These are phyloP conservation scores for Mollisia scopiformis DNA, from an alignment of 2,329 filamentous ascomycete genomes.

Conservation along the genomic window DNA sequence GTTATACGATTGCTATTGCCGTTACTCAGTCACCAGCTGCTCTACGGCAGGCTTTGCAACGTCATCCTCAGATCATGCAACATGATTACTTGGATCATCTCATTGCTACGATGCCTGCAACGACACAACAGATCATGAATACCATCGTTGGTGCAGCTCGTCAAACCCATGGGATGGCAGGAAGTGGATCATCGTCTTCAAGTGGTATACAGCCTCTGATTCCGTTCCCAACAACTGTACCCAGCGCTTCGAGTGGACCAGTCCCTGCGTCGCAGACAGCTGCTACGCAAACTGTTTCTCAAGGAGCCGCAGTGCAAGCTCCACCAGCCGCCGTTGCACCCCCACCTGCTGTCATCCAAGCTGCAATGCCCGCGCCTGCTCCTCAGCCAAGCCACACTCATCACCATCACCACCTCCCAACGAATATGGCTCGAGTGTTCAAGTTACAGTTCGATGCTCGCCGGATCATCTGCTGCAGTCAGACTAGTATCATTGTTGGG, in stretches of 20 bases:
- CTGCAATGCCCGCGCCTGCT: slow-evolving; percentile 32
- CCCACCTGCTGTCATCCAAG: slow-evolving; percentile 22
- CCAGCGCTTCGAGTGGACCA: background rate
- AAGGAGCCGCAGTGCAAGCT: background rate
- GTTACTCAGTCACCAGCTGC: slow-evolving; percentile 53
- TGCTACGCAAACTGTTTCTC: slow-evolving; percentile 1
- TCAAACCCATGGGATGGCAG: slow-evolving; percentile 10
- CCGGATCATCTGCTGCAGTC: slow-evolving; percentile 91
- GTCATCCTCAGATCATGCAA: slow-evolving; percentile 29
- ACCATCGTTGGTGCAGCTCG: slow-evolving; percentile 18
- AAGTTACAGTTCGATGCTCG: slow-evolving; percentile 96
- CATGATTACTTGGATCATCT: slow-evolving; percentile 19
- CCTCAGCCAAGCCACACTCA: slow-evolving; percentile 10
- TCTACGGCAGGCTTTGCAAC: slow-evolving; percentile 35
- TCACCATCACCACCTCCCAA: slow-evolving; percentile 30
- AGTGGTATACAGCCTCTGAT: background rate
- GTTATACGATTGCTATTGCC: slow-evolving; percentile 54
- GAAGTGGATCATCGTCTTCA: background rate
- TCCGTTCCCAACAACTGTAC: too few relatives aligned
- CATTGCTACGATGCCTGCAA: slow-evolving; percentile 19
- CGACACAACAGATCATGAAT: slow-evolving; percentile 21
- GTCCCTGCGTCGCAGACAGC: background rate
- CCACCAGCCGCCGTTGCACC: background rate
- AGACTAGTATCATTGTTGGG: slow-evolving; percentile 88
- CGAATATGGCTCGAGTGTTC: slow-evolving; percentile 66